Base-by-base conservation (phyloP, 2,329 filamentous ascomycete species). In the Aureobasidium mangrovei region DNA sequence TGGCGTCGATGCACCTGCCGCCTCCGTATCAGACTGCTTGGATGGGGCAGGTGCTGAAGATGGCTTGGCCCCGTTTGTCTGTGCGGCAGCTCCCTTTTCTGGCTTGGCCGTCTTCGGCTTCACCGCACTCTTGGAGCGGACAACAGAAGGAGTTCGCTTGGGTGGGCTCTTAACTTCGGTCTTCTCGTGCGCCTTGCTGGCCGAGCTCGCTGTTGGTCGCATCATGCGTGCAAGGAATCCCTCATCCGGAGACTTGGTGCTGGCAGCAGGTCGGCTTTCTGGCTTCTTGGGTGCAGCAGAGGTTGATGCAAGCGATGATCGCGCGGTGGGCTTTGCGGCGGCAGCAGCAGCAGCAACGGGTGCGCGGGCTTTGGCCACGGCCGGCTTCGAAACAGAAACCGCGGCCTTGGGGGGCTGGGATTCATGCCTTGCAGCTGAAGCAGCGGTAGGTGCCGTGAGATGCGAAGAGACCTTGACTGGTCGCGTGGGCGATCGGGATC, bases 221-320 rank as follows among this genome's bases (percentile, higher is more conserved):
- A 85, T 90, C 86, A 91, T 89, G 51, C 86, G 80, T n/a, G 85
- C 85, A 28, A 91, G 71, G 69, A 91, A 91, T 10, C 81, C 70
- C 60, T 87, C 83, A 59, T 88, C 84, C 1, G 85, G 74, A 18
- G 78, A 77, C 44, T 74, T 75, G 28, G 78, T 73, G 57, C 75
- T 74, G 61, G 5, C 75, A 58, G 48, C 77, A 62, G 61, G 74
- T 64, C 67, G 74, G 66, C 57, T 77, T 33, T 71, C 71, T 7
- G 74, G 65, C 59, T 79, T 82, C 67, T 81, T 84, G 45, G 45
- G 46, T 28, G 54, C 53, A 18, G 41, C 44, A 9, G 60, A 57
- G 5, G 53, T 36, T 24, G 53, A 40, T 9, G 58, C 54, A 27
- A 73, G 57, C 3, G 72, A 73, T 4, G 68, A 55, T 24, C 72